Conservation (phyloP, 148 eudicot genomes). For the Fagopyrum tataricum region DNA sequence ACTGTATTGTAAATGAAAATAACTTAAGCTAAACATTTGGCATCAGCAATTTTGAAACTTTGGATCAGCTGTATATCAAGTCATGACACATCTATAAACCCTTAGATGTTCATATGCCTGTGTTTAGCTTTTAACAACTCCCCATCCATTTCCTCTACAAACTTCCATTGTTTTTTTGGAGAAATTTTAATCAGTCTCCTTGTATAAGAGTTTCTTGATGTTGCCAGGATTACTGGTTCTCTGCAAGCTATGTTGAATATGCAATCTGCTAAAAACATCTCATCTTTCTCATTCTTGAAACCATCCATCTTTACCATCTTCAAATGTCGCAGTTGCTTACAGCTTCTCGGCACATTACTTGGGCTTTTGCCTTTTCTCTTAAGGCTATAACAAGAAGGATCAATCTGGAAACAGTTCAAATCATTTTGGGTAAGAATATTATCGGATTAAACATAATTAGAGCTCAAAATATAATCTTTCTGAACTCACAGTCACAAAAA, state of each 20-base stretch:
- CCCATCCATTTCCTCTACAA: too few species aligned
- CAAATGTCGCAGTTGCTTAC: background rate
- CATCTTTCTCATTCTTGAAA: constrained; percentile 1
- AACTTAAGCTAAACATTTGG: background rate
- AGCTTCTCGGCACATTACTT: background rate
- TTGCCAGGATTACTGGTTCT: background rate
- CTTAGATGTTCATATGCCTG: too few species aligned
- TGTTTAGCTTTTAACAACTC: too few species aligned
- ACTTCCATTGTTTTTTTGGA: too few species aligned
- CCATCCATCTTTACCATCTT: constrained; percentile 12
- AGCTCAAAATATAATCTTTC: too few species aligned
- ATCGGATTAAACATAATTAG: too few species aligned
- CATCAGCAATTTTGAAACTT: background rate
- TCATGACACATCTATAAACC: too few species aligned
- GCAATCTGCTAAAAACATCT: background rate
- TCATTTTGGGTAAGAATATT: too few species aligned
- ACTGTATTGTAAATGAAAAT: background rate
- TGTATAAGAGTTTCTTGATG: too few species aligned
- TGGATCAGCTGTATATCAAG: too few species aligned
- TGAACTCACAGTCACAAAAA: too few species aligned
- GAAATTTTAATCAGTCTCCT: too few species aligned
- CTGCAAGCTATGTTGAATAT: background rate
- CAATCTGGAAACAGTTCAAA: constrained; percentile 2
- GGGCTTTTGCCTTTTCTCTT: background rate
- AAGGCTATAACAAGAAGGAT: constrained; percentile 8